These are phyloP conservation scores for Phytomonas sp. DNA, from an alignment of 208 protist genomes.

Conservation along the genomic window DNA sequence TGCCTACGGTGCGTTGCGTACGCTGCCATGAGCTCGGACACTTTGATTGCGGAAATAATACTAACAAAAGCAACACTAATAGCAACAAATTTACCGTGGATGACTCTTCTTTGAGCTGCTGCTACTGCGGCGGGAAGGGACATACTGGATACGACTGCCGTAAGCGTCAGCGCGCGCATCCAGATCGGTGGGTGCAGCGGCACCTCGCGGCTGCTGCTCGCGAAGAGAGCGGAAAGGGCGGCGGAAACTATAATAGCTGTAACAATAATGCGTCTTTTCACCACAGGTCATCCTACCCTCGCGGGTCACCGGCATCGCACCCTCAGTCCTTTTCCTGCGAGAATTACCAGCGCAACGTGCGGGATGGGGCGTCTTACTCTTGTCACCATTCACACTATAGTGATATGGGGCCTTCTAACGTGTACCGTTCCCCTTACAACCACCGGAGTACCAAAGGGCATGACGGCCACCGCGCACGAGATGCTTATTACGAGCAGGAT, in stretches of 20 bases:
- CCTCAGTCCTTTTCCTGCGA: not conserved
- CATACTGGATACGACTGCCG: slow-evolving; percentile 64
- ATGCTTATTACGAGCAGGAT: not conserved
- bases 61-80: not conserved
- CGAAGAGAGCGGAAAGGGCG: slow-evolving; percentile 5
- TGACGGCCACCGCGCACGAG: not conserved
- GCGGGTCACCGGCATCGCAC: not conserved
- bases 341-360: slow-evolving; percentile 6
- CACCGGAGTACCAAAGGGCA: not conserved
- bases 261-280: slow-evolving; percentile 7
- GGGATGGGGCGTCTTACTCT: too few species aligned
- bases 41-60: slow-evolving; percentile 44
- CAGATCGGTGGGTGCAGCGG: slow-evolving; percentile 24
- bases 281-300: not conserved
- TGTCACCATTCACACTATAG: not conserved
- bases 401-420: not conserved
- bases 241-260: slow-evolving; percentile 6
- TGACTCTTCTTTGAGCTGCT: slow-evolving; percentile 23
- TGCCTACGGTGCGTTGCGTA: slow-evolving; percentile 53
- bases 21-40: slow-evolving; percentile 46
- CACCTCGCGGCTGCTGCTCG: not conserved
- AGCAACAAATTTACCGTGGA: slow-evolving; percentile 9
- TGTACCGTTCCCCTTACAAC: not conserved
- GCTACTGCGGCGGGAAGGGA: slow-evolving; percentile 49
- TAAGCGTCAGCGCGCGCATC: slow-evolving; percentile 24